Evolutionary conservation across 169 alveolate species (phyloP), one percentile per base, ranked within the genome.

Genomic region (Eimeria zaria): DNA sequence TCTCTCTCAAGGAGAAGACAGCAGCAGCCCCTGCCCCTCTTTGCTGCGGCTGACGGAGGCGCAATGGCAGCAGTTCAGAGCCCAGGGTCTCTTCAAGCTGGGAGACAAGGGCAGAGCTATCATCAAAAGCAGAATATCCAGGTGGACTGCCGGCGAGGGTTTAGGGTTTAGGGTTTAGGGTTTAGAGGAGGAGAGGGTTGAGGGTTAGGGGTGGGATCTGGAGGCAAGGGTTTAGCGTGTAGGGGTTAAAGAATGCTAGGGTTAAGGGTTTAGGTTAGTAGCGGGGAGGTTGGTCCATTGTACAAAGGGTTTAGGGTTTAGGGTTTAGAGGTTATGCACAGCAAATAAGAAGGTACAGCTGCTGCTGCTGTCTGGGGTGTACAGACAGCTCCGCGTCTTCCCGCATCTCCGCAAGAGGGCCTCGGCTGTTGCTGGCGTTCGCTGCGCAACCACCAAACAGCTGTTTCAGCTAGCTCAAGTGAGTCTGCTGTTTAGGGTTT

Each of bases 31-130:
- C 20, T 84, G 78, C 46, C 78, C 67, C 8, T 84, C 91, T n/a
- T 36, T 84, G 74, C 76, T 84, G 80, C 64, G 67, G 64, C 91
- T 84, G 27, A 84, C 91, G 14, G 91, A 84, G 78, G 78, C 74
- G 7, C 91, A 84, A 60, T 84, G 91, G 91, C 91, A 84, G 78
- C 91, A 84, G 78, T 84, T 84, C 64, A 53, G 91, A 46, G 91
- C 91, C 41, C 91, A 84, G 67, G 91, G 91, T 39, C 64, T 84
- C 74, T 84, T 84, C 60, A 84, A 84, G 58, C 33, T 84, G 48
- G 91, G 91, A 0, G 91, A 84, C 78, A 84, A 84, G 60, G 91
- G 91, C 44, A n/a, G 91, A 41, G 91, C 91, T 58, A 84, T 84
- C 8, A 84, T 84, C n/a, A 84, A 84, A 53, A 84, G 91, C 78